phyloP scores from a whole-genome alignment of 2,329 filamentous ascomycete genomes.

The Diaporthe helianthi region DNA sequence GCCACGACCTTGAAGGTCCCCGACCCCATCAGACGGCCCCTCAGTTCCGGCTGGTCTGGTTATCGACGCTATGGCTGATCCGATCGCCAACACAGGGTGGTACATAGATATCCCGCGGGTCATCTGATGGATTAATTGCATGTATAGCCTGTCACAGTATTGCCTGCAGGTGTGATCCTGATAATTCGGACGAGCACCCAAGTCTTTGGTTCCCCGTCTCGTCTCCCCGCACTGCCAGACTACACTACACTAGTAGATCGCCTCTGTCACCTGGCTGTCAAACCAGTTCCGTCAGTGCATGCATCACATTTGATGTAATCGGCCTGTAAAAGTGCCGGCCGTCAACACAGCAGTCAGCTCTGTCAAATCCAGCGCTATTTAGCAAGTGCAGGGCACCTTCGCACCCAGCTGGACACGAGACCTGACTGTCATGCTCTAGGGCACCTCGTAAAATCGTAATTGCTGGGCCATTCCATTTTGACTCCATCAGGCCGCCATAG shows the following conservation, averaged over 20 bases:
- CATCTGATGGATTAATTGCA: slow-evolving; percentile 15
- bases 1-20: background rate
- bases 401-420: background rate
- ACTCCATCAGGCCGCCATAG: too few relatives aligned
- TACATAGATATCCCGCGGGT: slow-evolving; percentile 25
- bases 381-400: background rate
- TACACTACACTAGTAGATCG: too few relatives aligned
- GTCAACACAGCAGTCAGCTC: slow-evolving; percentile 13
- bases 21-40: slow-evolving; percentile 3
- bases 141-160: background rate
- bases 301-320: background rate
- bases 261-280: background rate
- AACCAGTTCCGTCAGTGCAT: background rate
- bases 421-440: background rate
- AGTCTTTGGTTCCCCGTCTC: background rate
- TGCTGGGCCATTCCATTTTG: background rate
- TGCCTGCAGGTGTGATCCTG: background rate
- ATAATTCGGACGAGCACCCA: background rate
- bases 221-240: background rate
- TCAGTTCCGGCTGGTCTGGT: slow-evolving; percentile 5
- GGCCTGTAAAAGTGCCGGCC: slow-evolving; percentile 16
- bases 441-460: too few relatives aligned
- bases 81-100: slow-evolving; percentile 1
- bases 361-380: slow-evolving; percentile 10
- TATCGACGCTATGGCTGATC: background rate